Conservation (phyloP, 2,329 filamentous ascomycete genomes). For the Rutstroemia sydowiana region DNA sequence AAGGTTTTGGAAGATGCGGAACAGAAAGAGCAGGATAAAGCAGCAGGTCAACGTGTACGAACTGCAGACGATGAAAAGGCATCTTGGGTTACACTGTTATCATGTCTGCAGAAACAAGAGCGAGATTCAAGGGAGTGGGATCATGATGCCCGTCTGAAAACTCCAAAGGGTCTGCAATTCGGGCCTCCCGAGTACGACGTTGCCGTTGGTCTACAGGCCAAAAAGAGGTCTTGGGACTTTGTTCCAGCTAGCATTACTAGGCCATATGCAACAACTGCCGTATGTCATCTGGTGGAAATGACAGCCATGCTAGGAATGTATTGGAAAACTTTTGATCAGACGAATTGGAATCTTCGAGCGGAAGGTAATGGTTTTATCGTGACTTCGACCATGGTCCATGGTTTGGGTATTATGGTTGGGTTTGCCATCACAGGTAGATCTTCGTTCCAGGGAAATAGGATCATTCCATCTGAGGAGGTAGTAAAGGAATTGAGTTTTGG, state of each 20-base stretch:
- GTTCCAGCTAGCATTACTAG: slow-evolving; percentile 31
- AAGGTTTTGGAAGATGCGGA: slow-evolving; percentile 11
- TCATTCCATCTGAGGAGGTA: slow-evolving; percentile 46
- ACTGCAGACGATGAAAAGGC: slow-evolving; percentile 51
- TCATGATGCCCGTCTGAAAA: neutral
- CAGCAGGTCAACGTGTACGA: slow-evolving; percentile 33
- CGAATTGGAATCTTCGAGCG: slow-evolving; percentile 40
- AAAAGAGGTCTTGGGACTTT: slow-evolving; percentile 34
- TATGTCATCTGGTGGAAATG: slow-evolving; percentile 32
- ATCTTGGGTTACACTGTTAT: slow-evolving; percentile 46
- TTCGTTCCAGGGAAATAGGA: slow-evolving; percentile 41
- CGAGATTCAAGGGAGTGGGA: slow-evolving; percentile 39
- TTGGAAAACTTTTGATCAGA: slow-evolving; percentile 51
- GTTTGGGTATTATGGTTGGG: slow-evolving; percentile 47
- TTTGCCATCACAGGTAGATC: slow-evolving; percentile 45
- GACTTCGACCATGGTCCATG: slow-evolving; percentile 32
- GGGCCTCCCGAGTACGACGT: slow-evolving; percentile 18
- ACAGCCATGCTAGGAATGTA: slow-evolving; percentile 39
- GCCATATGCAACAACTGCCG: slow-evolving; percentile 31
- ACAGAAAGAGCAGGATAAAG: neutral
- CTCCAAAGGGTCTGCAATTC: slow-evolving; percentile 3
- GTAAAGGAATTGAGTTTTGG: slow-evolving; percentile 51
- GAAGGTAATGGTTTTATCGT: slow-evolving; percentile 33
- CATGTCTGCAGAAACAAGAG: slow-evolving; percentile 44
- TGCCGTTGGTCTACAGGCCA: slow-evolving; percentile 26